Conservation (phyloP, 2,329 filamentous ascomycete genomes). For the Arthrobotrys entomopaga region DNA sequence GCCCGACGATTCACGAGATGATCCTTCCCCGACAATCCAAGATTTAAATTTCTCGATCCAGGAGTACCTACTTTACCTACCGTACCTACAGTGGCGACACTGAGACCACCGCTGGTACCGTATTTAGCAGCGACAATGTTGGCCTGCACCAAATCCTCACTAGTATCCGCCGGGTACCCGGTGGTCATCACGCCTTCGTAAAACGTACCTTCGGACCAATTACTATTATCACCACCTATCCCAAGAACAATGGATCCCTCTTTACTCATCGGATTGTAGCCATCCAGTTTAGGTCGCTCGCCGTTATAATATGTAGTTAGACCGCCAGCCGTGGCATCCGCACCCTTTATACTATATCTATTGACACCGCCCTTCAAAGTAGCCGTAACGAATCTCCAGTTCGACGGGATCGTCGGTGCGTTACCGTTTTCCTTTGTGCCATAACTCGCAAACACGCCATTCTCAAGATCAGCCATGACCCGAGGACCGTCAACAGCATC, state of each 20-base stretch:
- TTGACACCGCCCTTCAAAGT: constrained; percentile 69
- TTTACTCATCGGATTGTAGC: constrained; percentile 73
- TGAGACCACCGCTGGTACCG: no score
- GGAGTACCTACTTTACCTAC: no score
- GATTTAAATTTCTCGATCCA: no score
- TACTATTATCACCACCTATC: constrained; percentile 74
- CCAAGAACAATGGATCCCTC: constrained; percentile 74
- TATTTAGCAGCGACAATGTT: constrained; percentile 72
- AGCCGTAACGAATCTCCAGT: constrained; percentile 69
- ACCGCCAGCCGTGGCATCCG: constrained; percentile 67
- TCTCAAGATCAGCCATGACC: constrained; percentile 76
- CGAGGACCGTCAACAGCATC: constrained; percentile 71
- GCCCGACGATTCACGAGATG: no score
- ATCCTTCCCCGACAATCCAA: no score
- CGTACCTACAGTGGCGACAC: no score
- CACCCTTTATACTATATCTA: constrained; percentile 71
- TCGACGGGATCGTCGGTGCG: constrained; percentile 67
- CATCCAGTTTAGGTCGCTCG: constrained; percentile 64
- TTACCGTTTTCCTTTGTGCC: constrained; percentile 64
- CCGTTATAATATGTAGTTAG: constrained; percentile 72
- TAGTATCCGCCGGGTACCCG: constrained; percentile 71
- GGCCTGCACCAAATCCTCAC: constrained; percentile 70
- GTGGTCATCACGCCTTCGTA: constrained; percentile 74
- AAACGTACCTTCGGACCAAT: constrained; percentile 71
- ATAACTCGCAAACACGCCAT: constrained; percentile 71